Evolutionary conservation across 2,329 filamentous ascomycete species (phyloP), one percentile per base, ranked within the genome.

Genomic region (Phyllosticta paracitricarpa): DNA sequence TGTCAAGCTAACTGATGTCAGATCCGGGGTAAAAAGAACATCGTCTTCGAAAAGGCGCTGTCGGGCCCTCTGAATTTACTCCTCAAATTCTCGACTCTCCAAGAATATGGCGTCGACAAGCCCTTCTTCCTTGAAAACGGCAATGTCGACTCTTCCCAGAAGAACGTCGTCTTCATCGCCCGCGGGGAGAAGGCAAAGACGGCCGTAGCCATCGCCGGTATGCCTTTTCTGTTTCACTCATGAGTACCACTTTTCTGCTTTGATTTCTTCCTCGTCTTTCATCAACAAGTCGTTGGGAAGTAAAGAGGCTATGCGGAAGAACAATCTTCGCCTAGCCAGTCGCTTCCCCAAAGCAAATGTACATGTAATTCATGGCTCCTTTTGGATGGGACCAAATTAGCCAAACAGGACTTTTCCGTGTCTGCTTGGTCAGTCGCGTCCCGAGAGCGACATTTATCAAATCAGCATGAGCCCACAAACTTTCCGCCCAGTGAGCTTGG

Each of bases 1-100:
- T 22, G 8, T 4, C 35, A 9, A 40, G 51, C 56, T 30, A 40
- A 40, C 35, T 59, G 53, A 59, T 40, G 24, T 53, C 62, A 99
- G 94, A 91, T 97, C 66, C 89, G 93, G 72, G 95, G 95, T 68
- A 99, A 97, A 84, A 99, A 99, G 82, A 97, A 97, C 71, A 81
- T 99, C 64, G 89, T 99, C 58, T 88, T 99, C 71, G 93, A 97
- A 74, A 89, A 89, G 75, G 87, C 87, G 68, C 82, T 99, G 68
- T 91, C 93, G 67, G 94, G 93, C 25, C 90, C 92, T 30, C 83
- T 99, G 67, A 91, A 92, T 63, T 82, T 93, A 63, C 88, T 99
- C 67, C 91, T 96, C 77, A 97, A 97, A 74, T 96, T 97, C 71
- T 93, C 93, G 24, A 93, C 89, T 9, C 82, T 97, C 17, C 91